A percentile compares a stretch with the other conserved stretches of the same genome.
These are phyloP conservation scores for Solanum phureja DNA, from an alignment of 257 asterid species.

Conservation along the genomic window DNA sequence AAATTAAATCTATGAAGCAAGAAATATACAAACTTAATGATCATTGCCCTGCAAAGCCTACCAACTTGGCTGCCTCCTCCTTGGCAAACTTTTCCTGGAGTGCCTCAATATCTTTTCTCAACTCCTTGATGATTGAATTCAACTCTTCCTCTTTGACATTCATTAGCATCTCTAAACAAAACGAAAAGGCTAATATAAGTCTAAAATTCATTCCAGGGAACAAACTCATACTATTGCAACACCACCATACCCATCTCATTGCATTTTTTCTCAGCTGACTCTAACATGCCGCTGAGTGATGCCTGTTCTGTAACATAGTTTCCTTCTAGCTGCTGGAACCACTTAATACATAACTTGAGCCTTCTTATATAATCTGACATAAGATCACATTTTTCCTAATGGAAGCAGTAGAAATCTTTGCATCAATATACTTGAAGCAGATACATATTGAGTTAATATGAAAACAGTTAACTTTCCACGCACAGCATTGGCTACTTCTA, in stretches of 20 bases:
- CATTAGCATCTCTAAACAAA: conserved; percentile 48
- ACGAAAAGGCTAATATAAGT: not conserved
- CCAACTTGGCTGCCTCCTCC: conserved; percentile 67
- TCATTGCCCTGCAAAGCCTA: conserved; percentile 12
- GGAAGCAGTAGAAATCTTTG: not conserved
- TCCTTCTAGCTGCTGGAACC: conserved; percentile 84
- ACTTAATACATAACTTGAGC: conserved; percentile 64
- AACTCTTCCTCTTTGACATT: conserved; percentile 72
- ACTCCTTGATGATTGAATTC: conserved; percentile 62
- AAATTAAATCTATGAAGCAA: not conserved
- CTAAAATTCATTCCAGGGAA: not conserved
- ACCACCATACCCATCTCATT: conserved; percentile 37
- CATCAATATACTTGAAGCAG: not conserved
- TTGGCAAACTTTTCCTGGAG: conserved; percentile 55
- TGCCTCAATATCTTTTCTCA: conserved; percentile 55
- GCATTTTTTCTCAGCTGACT: conserved; percentile 55
- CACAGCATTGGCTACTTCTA: not conserved
- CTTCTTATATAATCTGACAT: conserved; percentile 56
- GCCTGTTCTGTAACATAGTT: conserved; percentile 43
- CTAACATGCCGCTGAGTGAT: conserved; percentile 41
- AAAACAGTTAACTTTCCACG: not conserved
- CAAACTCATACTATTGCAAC: not conserved
- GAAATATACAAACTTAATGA: not conserved
- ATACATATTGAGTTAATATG: not conserved
- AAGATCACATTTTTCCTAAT: conserved; percentile 66